phyloP scores from a whole-genome alignment of 1,284 basidiomycete genomes.

The Trametes versicolor region DNA sequence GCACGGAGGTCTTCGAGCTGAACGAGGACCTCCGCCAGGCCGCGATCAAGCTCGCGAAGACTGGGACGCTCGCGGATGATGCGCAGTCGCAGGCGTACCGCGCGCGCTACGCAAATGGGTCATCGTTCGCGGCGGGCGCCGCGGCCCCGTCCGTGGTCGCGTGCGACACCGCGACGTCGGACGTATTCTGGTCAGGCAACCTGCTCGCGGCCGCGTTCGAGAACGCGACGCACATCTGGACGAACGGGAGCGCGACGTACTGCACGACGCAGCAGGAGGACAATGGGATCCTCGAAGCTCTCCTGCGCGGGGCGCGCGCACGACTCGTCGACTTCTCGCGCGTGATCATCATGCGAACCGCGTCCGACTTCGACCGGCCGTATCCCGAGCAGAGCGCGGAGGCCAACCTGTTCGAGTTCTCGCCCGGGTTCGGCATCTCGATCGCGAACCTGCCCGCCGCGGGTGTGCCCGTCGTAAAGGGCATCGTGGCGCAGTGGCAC shows the following conservation, averaged over 20 bases:
- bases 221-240: slow-evolving; percentile 53
- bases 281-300: slow-evolving; percentile 56
- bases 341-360: slow-evolving; percentile 57
- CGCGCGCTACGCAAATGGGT: slow-evolving; percentile 43
- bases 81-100: slow-evolving; percentile 46
- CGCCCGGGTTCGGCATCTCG: slow-evolving; percentile 37
- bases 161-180: slow-evolving; percentile 53
- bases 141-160: slow-evolving; percentile 48
- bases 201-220: slow-evolving; percentile 52
- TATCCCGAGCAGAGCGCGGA: slow-evolving; percentile 40
- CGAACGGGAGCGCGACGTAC: slow-evolving; percentile 50
- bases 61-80: slow-evolving; percentile 50
- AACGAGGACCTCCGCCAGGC: slow-evolving; percentile 54
- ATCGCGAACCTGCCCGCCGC: slow-evolving; percentile 43
- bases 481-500: slow-evolving; percentile 44
- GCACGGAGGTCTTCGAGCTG: slow-evolving; percentile 61
- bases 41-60: slow-evolving; percentile 46
- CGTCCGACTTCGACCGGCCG: slow-evolving; percentile 55
- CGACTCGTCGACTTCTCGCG: slow-evolving; percentile 54
- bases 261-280: slow-evolving; percentile 60
- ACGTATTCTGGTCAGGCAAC: slow-evolving; percentile 54
- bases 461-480: slow-evolving; percentile 44
- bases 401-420: slow-evolving; percentile 37
- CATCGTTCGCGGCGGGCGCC: slow-evolving; percentile 36
- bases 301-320: slow-evolving; percentile 51